Conservation (phyloP, 1,139 yeast genomes). For the Geotrichum cucujoidarum region DNA sequence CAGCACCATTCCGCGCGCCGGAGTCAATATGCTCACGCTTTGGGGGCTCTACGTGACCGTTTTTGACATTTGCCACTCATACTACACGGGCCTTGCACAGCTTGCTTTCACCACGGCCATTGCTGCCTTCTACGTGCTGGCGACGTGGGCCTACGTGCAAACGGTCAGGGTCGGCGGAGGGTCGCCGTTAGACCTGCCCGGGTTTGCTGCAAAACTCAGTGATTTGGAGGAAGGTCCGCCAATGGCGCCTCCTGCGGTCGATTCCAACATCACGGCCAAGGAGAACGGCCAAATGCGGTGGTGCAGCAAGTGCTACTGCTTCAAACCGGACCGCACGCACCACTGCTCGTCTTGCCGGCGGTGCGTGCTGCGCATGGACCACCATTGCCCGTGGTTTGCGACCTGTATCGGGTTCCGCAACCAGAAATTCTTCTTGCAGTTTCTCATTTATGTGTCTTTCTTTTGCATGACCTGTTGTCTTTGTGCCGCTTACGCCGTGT, state of each 20-base stretch:
- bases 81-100: conserved; percentile 28
- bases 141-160: conserved; percentile 47
- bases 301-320: conserved; percentile 69
- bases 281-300: conserved; percentile 49
- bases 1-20: conserved; percentile 54
- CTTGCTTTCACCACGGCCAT: conserved; percentile 27
- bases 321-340: conserved; percentile 83
- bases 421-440: conserved; percentile 75
- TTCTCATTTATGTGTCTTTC: conserved; percentile 52
- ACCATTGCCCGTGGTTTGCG: conserved; percentile 97
- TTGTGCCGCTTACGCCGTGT: conserved; percentile 42
- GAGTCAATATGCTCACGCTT: conserved; percentile 47
- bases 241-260: conserved; percentile 38
- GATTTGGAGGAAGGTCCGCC: conserved; percentile 28
- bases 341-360: conserved; percentile 40
- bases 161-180: conserved; percentile 55
- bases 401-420: conserved; percentile 79
- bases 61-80: conserved; percentile 29
- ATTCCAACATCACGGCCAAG: conserved; percentile 39
- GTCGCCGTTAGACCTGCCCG: conserved; percentile 40
- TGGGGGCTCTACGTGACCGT: conserved; percentile 56
- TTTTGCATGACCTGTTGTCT: conserved; percentile 45
- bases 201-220: conserved; percentile 24
- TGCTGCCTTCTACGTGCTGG: conserved; percentile 24
- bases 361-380: conserved; percentile 49